Percentiles rank a stretch among this genome's conserved stretches.
Evolutionary conservation across 345 rosid species (phyloP).

Genomic region (Mercurialis annua): DNA sequence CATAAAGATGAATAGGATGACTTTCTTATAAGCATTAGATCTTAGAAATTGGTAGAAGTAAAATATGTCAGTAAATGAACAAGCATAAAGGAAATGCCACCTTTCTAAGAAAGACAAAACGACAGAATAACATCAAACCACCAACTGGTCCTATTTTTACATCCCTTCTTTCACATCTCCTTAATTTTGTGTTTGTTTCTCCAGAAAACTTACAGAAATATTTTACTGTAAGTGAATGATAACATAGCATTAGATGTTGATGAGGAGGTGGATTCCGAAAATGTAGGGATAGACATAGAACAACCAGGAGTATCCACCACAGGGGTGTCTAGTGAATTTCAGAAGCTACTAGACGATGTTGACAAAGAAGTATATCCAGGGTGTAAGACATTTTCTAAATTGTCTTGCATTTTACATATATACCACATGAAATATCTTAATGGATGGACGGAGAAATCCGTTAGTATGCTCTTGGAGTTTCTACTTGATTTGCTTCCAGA

Average conservation of each 20-base stretch:
- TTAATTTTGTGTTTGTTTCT: no score
- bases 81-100: no score
- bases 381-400: constrained; percentile 1
- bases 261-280: not conserved
- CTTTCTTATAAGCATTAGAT: no score
- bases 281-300: not conserved
- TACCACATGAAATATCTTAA: constrained; percentile 2
- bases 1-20: no score
- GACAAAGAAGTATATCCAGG: not conserved
- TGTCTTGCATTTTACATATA: constrained; percentile 1
- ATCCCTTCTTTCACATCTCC: no score
- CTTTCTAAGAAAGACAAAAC: no score
- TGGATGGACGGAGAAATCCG: constrained; percentile 2
- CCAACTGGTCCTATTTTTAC: no score
- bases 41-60: no score
- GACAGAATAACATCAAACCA: no score
- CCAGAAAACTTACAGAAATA: no score
- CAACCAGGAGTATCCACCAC: not conserved
- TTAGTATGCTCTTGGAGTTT: not conserved
- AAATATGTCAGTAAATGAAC: no score
- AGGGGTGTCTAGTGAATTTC: not conserved
- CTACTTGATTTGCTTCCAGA: not conserved
- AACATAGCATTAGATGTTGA: not conserved
- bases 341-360: not conserved
- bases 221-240: not conserved